Evolutionary conservation across 2,329 filamentous ascomycete species (phyloP).

Genomic region (Hortaea sp.): DNA sequence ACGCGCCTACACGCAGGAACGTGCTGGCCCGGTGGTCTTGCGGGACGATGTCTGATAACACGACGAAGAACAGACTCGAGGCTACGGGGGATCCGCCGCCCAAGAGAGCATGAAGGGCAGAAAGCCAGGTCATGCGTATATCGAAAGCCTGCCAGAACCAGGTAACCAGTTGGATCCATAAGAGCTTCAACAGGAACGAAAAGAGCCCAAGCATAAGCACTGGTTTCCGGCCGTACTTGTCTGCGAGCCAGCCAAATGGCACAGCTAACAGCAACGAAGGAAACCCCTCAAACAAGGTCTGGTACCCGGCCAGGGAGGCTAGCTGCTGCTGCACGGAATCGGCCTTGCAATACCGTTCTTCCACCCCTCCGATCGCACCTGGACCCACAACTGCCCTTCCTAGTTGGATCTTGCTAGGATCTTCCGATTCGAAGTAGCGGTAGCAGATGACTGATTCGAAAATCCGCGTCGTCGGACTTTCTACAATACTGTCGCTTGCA

Average conservation of each 20-base stretch:
- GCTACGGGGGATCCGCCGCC: constrained; percentile 19
- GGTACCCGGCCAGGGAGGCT: constrained; percentile 43
- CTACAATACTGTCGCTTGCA: constrained; percentile 30
- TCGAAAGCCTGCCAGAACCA: constrained; percentile 25
- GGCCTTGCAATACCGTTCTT: constrained; percentile 41
- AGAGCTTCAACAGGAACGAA: constrained; percentile 12
- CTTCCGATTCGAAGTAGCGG: constrained; percentile 34
- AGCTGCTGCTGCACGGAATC: constrained; percentile 41
- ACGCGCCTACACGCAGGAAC: constrained; percentile 23
- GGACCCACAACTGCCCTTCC: constrained; percentile 18
- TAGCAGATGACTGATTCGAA: constrained; percentile 47
- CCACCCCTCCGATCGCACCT: constrained; percentile 22
- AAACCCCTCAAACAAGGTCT: constrained; percentile 36
- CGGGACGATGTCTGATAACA: constrained; percentile 23
- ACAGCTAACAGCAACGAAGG: constrained; percentile 28
- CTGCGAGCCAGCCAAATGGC: constrained; percentile 27
- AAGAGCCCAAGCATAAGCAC: constrained; percentile 20
- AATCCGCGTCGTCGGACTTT: constrained; percentile 39
- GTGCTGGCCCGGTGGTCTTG: constrained; percentile 17
- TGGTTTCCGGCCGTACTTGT: constrained; percentile 25
- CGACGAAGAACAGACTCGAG: constrained; percentile 18
- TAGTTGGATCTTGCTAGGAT: constrained; percentile 20
- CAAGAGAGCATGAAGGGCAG: constrained; percentile 20
- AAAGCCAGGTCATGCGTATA: constrained; percentile 22
- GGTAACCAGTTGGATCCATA: constrained; percentile 22